Base-by-base conservation (phyloP, 371 early-diverging fungal genomes). In the Mucor circinelloides region DNA sequence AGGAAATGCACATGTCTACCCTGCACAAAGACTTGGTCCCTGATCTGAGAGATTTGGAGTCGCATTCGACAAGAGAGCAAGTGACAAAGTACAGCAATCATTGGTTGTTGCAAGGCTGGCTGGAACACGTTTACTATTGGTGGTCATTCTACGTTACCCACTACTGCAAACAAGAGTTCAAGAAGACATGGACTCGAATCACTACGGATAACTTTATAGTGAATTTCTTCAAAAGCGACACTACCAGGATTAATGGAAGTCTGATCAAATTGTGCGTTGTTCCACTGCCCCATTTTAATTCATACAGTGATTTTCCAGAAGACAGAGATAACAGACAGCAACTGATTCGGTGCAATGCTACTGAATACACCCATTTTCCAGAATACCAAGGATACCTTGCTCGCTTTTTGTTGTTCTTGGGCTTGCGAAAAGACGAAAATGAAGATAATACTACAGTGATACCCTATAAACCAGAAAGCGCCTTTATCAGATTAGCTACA, bases 261-360 rank as follows among this genome's bases (percentile, higher is more conserved):
- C 13, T 66, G 10, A 42, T 58, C 5, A 42, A 52, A 15, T 32
- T 67, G 0, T 67, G 67, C 13, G 44, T 67, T 3, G 56, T 67
- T 0, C 67, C 67, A 12, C 36, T 67, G 2, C 60, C 67, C 1
- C 44, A 61, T 31, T 67, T 67, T 32, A 60, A 55, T 7, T 40
- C 60, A 3, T 67, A 67, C 27, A 62, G 38, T 10, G 3, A 34
- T 38, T 62, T 62, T 3, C 54, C 63, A 0, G 63, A 66, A 59
- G 54, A 59, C 40, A 27, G 60, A 36, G 19, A 38, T 19, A 25
- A 52, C n/a, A 52, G 27, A 48, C 48, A 3, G 6, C 48, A 42
- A n/a, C 6, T 42, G 5, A 5, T 21, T 21, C 2, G 28, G 12
- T 19, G 31, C 27, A 60, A 44, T 1, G 17, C 42, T 15, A 42